A percentile compares a stretch with the other conserved stretches of the same genome.
These are phyloP conservation scores for Backusella luteola DNA, from an alignment of 192 early-diverging fungal genomes.

Conservation along the genomic window DNA sequence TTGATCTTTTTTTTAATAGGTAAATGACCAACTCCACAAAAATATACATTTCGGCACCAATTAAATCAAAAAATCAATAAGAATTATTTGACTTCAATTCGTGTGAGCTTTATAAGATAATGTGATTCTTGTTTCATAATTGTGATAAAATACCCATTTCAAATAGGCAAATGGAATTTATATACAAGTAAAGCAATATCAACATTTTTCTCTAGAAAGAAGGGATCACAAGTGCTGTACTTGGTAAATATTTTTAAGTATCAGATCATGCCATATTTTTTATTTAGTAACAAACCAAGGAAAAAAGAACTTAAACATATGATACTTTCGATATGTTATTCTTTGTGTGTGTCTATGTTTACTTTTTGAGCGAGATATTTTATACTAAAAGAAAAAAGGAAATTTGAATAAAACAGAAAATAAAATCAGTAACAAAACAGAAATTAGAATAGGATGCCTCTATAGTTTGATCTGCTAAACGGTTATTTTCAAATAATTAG, in stretches of 20 bases:
- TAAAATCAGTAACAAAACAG: background rate
- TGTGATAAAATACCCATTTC: background rate
- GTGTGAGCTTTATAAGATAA: background rate
- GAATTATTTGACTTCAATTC: background rate
- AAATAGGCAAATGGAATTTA: background rate
- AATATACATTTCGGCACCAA: background rate
- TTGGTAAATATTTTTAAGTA: background rate
- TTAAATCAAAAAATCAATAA: background rate
- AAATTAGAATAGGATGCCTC: background rate
- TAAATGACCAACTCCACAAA: background rate
- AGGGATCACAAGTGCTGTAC: background rate
- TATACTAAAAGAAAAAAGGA: background rate
- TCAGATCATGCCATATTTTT: background rate
- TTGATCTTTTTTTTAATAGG: background rate
- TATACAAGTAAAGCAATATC: background rate
- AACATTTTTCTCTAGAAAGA: background rate
- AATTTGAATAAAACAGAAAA: background rate
- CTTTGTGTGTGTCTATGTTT: background rate
- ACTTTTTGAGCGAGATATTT: background rate
- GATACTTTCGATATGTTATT: background rate
- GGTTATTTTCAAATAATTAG: background rate
- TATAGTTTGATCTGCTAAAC: slow-evolving; percentile 1
- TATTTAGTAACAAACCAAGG: background rate
- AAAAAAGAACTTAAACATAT: background rate
- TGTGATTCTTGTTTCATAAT: background rate